Evolutionary conservation across 164 flowering plant species (phyloP), one percentile per base, ranked within the genome.

Genomic region (Aristolochia californica): DNA sequence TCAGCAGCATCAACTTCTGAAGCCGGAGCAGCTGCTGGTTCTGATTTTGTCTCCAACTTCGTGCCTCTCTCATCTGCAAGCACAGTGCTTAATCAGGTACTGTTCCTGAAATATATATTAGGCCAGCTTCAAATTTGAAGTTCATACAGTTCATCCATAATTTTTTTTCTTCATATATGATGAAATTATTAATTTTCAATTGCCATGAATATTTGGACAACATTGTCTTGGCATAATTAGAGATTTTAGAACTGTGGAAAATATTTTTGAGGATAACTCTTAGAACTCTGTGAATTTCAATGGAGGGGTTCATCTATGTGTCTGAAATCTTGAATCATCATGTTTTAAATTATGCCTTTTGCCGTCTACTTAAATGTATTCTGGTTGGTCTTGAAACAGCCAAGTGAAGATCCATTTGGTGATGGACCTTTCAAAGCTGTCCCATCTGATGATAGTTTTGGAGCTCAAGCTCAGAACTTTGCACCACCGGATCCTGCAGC

Each of bases 331-430:
- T 2, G 40, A 34, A 3, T 34, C 1, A 12, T 34, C 5, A 17
- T 47, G 50, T 20, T 47, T 20, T 47, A 17, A n/a, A 47, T 17
- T 47, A 5, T 15, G 13, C 17, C n/a, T 20, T 16, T 45, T 34
- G 18, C 53, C 40, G n/a, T 34, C 9, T 34, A 2, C 40, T 34
- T 34, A 28, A 34, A 12, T 50, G 16, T 45, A n/a, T n/a, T 13
- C 17, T 56, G 14, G 44, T 28, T 4, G 23, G 16, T 26, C 18
- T 16, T 63, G 45, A 54, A 73, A 68, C 88, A 93, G 98, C 47
- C 83, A 47, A 75, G 74, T 73, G 89, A 79, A 58, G 87, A 94
- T 74, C 97, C 97, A 62, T 94, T 94, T 75, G 97, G 99, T 5
- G 95, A 90, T 54, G 57, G 83, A 55, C 95, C 99, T 53, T 94